Conservation (phyloP, 257 asterid species). For the Gentiana macrophylla region DNA sequence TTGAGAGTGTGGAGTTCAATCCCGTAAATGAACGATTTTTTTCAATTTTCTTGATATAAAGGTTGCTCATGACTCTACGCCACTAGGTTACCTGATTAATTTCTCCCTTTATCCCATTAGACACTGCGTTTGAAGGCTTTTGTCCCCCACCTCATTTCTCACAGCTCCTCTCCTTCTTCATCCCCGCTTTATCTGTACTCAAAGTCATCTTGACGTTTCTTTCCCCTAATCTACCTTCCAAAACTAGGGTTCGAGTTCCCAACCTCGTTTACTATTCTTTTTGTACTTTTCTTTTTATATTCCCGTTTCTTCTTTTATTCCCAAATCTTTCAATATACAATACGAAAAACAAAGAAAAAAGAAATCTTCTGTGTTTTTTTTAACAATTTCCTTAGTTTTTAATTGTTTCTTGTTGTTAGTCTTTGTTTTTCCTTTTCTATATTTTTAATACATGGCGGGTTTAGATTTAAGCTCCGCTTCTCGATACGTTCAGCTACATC, state of each 20-base stretch:
- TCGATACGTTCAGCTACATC: constrained; percentile 43
- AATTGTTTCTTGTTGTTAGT: not conserved
- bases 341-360: not conserved
- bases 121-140: not conserved
- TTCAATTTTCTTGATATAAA: no score
- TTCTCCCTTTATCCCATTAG: no score
- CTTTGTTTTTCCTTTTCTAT: not conserved
- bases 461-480: constrained; percentile 67
- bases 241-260: constrained; percentile 14
- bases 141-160: constrained; percentile 11
- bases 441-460: constrained; percentile 40
- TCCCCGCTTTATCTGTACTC: constrained; percentile 16
- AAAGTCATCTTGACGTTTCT: constrained; percentile 6
- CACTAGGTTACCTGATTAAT: no score
- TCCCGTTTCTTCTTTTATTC: not conserved
- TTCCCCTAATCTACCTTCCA: constrained; percentile 11
- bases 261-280: constrained; percentile 1
- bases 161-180: not conserved
- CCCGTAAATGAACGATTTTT: no score
- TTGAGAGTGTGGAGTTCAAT: no score
- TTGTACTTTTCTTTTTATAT: not conserved
- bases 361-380: constrained; percentile 2
- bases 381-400: constrained; percentile 2
- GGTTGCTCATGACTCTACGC: no score
- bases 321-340: constrained; percentile 6